These are phyloP conservation scores for Trichaptum fuscoviolaceum DNA, from an alignment of 768 basidiomycete genomes.

Conservation along the genomic window DNA sequence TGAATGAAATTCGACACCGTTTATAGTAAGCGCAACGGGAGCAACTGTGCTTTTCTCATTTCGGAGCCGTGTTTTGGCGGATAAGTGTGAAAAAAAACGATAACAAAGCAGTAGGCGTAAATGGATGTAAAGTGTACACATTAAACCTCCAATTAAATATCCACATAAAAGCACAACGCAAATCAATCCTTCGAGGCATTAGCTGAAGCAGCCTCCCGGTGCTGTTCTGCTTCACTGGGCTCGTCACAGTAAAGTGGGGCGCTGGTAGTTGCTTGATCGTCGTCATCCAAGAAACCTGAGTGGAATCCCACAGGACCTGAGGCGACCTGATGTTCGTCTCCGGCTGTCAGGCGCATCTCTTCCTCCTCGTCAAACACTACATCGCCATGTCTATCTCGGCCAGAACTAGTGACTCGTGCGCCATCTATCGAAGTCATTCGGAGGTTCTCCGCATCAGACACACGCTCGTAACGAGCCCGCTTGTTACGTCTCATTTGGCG, in stretches of 20 bases:
- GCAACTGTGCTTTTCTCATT: background rate
- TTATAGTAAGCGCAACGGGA: background rate
- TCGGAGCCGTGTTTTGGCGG: background rate
- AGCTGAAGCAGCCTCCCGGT: background rate
- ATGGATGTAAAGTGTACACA: background rate
- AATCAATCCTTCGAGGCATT: background rate
- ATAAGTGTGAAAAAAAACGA: background rate
- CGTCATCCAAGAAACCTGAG: slow-evolving; percentile 80
- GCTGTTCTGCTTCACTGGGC: slow-evolving; percentile 24
- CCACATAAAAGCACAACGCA: background rate
- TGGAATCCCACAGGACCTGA: slow-evolving; percentile 47
- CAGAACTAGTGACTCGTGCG: background rate
- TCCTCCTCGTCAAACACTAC: background rate
- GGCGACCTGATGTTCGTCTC: slow-evolving; percentile 3
- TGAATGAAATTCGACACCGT: background rate
- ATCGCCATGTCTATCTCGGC: background rate
- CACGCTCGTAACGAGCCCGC: background rate
- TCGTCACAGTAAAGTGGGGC: slow-evolving; percentile 47
- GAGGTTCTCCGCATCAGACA: background rate
- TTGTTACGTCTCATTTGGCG: background rate
- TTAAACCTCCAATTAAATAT: background rate
- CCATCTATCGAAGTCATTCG: background rate
- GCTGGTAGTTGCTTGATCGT: slow-evolving; percentile 38
- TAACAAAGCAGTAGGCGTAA: background rate
- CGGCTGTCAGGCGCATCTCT: background rate